Percentiles rank a stretch among this genome's conserved stretches.
phyloP scores from a whole-genome alignment of 163 green algal species.

The Chlorella variabilis region DNA sequence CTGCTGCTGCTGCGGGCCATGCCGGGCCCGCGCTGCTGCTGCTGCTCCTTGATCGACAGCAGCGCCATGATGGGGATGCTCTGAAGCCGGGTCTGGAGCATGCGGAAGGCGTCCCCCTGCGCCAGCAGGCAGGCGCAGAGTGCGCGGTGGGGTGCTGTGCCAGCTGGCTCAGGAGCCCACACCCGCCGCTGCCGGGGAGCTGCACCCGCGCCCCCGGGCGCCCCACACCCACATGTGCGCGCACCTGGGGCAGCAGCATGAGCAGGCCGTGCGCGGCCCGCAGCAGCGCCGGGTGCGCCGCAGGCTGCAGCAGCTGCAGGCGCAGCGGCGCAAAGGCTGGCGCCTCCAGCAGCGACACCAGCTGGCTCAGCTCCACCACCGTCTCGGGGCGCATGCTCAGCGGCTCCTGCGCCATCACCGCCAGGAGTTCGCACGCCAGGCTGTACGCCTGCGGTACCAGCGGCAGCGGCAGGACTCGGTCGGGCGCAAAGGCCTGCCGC shows the following conservation, averaged over 20 bases:
- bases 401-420: conserved; percentile 66
- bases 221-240: too few species aligned
- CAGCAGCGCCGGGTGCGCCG: conserved; percentile 75
- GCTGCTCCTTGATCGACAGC: conserved; percentile 57
- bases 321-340: conserved; percentile 91
- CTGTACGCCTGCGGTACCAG: conserved; percentile 64
- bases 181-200: too few species aligned
- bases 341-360: conserved; percentile 87
- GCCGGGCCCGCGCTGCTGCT: neutral
- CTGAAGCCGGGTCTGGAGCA: conserved; percentile 76
- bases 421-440: conserved; percentile 73
- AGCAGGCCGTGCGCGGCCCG: conserved; percentile 88
- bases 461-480: too few species aligned
- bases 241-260: conserved; percentile 85
- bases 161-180: too few species aligned
- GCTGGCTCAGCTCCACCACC: conserved; percentile 72
- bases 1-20: neutral
- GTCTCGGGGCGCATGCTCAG: conserved; percentile 51
- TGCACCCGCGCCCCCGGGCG: too few species aligned
- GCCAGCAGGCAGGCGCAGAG: neutral
- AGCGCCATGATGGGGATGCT: conserved; percentile 68
- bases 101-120: conserved; percentile 88
- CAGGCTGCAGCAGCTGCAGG: conserved; percentile 86
- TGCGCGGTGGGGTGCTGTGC: too few species aligned
- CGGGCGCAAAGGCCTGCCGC: too few species aligned